phyloP scores from a whole-genome alignment of 169 alveolate genomes.

The Eimeria brunetti region DNA sequence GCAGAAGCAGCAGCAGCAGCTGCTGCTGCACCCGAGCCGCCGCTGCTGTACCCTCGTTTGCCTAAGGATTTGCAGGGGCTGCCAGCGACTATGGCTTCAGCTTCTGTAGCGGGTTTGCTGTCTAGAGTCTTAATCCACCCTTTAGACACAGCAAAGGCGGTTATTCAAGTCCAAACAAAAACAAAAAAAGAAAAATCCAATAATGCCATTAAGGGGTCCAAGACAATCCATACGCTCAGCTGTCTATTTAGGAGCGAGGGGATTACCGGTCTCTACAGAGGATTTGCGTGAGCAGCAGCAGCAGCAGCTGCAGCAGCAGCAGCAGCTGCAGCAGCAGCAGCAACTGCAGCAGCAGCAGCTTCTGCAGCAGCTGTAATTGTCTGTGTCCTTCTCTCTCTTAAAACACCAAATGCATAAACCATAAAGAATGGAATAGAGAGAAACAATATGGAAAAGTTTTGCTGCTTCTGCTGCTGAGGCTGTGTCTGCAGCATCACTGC shows the following conservation, averaged over 20 bases:
- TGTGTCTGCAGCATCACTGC: conserved; percentile 61
- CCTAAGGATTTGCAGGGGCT: conserved; percentile 49
- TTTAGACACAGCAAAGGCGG: conserved; percentile 79
- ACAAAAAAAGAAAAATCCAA: neutral
- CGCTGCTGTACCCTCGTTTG: conserved; percentile 18
- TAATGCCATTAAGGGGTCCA: neutral
- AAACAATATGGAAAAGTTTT: neutral
- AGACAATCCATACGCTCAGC: conserved; percentile 34
- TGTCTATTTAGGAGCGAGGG: conserved; percentile 47
- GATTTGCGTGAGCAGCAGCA: conserved; percentile 60
- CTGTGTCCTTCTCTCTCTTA: too few species aligned
- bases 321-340: too few species aligned
- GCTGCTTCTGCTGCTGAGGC: neutral
- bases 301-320: too few species aligned
- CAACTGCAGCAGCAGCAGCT: too few species aligned
- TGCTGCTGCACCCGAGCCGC: neutral
- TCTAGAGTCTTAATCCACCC: conserved; percentile 68
- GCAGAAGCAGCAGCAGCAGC: neutral
- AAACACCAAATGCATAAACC: too few species aligned
- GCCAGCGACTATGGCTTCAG: conserved; percentile 65
- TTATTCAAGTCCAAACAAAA: conserved; percentile 72
- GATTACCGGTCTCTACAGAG: conserved; percentile 48
- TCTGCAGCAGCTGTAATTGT: too few species aligned
- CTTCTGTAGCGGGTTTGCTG: conserved; percentile 72
- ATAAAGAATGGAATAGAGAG: too few species aligned